A percentile compares a stretch with the other conserved stretches of the same genome.
phyloP scores from a whole-genome alignment of 2,329 filamentous ascomycete genomes.

The Hymenoscyphus linearis region DNA sequence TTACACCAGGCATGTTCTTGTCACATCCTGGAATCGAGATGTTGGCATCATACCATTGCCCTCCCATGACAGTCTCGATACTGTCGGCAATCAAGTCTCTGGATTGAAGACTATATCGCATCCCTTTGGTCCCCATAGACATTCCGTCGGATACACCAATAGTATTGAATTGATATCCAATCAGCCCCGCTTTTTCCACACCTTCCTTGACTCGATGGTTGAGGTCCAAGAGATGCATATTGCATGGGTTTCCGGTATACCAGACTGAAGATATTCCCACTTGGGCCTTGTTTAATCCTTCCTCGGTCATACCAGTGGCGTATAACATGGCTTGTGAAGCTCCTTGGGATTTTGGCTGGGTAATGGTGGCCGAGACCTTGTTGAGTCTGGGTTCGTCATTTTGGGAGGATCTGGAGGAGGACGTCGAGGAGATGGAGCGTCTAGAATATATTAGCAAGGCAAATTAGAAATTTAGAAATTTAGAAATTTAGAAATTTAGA shows the following conservation, averaged over 20 bases:
- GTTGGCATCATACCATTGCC: conserved; percentile 98
- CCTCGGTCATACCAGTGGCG: conserved; percentile 80
- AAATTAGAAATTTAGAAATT: conserved; percentile 3
- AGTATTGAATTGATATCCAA: conserved; percentile 98
- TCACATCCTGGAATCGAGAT: conserved; percentile 96
- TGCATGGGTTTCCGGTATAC: conserved; percentile 98
- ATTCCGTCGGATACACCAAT: conserved; percentile 97
- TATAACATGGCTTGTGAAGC: conserved; percentile 99
- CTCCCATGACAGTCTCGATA: conserved; percentile 98
- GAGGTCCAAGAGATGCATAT: conserved; percentile 95
- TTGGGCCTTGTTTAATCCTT: conserved; percentile 93
- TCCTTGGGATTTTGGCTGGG: conserved; percentile 95
- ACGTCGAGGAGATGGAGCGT: conserved; percentile 29
- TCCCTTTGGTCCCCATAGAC: conserved; percentile 96
- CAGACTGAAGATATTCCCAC: conserved; percentile 97
- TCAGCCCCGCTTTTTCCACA: conserved; percentile 69
- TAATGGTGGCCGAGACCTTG: conserved; percentile 77
- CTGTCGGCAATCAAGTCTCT: conserved; percentile 96
- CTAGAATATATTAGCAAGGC: conserved; percentile 20
- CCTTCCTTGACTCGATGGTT: conserved; percentile 49
- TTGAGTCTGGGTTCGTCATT: conserved; percentile 55
- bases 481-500: conserved; percentile 26
- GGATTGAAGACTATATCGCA: conserved; percentile 92
- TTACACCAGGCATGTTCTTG: conserved; percentile 97
- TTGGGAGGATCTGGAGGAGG: conserved; percentile 23